These are phyloP conservation scores for Rhizomucor miehei DNA, from an alignment of 371 early-diverging fungal species.

Conservation along the genomic window DNA sequence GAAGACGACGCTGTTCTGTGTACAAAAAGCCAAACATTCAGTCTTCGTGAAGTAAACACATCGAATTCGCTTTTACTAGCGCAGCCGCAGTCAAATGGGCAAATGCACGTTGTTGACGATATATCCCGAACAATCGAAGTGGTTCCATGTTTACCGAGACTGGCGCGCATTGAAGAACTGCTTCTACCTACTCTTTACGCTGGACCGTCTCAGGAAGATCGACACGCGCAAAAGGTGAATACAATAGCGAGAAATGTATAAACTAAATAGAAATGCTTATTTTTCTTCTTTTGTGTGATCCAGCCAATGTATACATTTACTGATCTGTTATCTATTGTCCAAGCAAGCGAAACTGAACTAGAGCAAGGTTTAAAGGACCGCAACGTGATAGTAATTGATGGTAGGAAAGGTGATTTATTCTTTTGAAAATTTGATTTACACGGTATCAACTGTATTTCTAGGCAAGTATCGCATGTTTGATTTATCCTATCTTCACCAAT, in stretches of 20 bases:
- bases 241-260: not conserved
- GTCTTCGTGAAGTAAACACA: slow-evolving; percentile 47
- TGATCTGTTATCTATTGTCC: slow-evolving; percentile 38
- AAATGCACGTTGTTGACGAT: slow-evolving; percentile 26
- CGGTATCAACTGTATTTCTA: not conserved
- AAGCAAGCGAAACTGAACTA: slow-evolving; percentile 53
- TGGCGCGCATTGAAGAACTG: slow-evolving; percentile 33
- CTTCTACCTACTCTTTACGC: slow-evolving; percentile 30
- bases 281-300: not conserved
- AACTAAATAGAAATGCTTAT: not conserved
- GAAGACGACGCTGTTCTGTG: slow-evolving; percentile 61
- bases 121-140: slow-evolving; percentile 44
- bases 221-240: slow-evolving; percentile 16
- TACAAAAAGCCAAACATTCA: slow-evolving; percentile 45
- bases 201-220: slow-evolving; percentile 35
- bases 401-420: slow-evolving; percentile 5
- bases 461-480: slow-evolving; percentile 40
- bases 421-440: not conserved
- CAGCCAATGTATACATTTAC: slow-evolving; percentile 29
- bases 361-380: slow-evolving; percentile 28
- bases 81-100: slow-evolving; percentile 2
- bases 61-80: slow-evolving; percentile 50
- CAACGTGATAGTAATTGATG: slow-evolving; percentile 41
- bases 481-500: slow-evolving; percentile 20
- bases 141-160: slow-evolving; percentile 35